Conservation (phyloP, 2,329 filamentous ascomycete species). For the Monilinia aucupariae region DNA sequence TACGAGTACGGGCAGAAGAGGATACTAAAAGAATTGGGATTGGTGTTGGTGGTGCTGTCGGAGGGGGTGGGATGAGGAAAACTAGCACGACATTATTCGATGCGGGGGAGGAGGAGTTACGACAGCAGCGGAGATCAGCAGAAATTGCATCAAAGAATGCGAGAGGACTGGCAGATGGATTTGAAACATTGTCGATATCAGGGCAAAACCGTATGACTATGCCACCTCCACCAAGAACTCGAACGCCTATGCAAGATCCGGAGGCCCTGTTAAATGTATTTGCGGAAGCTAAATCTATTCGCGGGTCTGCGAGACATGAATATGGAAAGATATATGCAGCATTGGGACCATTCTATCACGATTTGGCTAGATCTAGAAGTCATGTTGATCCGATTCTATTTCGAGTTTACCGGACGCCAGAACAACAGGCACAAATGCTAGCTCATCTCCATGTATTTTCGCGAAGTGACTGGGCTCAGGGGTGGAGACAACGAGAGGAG, state of each 20-base stretch:
- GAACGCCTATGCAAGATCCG: constrained; percentile 49
- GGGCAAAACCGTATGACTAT: constrained; percentile 36
- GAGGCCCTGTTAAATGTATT: constrained; percentile 64
- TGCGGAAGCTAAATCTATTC: constrained; percentile 65
- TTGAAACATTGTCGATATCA: constrained; percentile 66
- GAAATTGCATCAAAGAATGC: constrained; percentile 27
- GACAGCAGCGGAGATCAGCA: constrained; percentile 42
- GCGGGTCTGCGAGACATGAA: constrained; percentile 80
- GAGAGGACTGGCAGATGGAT: constrained; percentile 59
- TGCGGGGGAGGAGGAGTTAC: constrained; percentile 61
- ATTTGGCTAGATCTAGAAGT: constrained; percentile 65
- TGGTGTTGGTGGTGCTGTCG: constrained; percentile 30
- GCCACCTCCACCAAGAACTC: constrained; percentile 26
- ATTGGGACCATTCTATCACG: constrained; percentile 80
- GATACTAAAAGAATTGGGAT: constrained; percentile 34
- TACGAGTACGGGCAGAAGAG: constrained; percentile 38
- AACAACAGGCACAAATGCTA: constrained; percentile 86
- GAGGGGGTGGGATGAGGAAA: constrained; percentile 30
- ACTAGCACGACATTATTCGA: constrained; percentile 66
- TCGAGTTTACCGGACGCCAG: constrained; percentile 78
- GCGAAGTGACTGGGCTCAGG: constrained; percentile 72
- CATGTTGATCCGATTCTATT: constrained; percentile 82
- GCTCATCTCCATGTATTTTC: constrained; percentile 74
- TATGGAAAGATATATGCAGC: constrained; percentile 89
- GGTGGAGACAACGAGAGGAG: constrained; percentile 64